Percentiles rank a stretch among this genome's conserved stretches.
Evolutionary conservation across 805 yeast species (phyloP).

Genomic region (Metschnikowia koreensis): DNA sequence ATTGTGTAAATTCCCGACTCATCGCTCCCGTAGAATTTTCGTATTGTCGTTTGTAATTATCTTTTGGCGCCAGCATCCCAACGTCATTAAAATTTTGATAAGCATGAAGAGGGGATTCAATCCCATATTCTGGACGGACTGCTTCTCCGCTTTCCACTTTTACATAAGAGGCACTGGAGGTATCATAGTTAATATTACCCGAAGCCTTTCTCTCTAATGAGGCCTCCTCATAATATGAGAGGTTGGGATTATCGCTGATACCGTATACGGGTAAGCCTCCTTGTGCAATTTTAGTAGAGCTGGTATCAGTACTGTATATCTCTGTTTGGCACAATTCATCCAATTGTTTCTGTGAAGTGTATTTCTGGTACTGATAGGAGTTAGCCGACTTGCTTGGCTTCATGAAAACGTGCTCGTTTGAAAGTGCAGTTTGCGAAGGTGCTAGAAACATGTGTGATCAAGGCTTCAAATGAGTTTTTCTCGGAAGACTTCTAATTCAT

Average conservation of each 20-base stretch:
- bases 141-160: neutral
- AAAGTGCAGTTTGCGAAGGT: neutral
- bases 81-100: neutral
- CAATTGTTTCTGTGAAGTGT: neutral
- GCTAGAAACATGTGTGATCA: neutral
- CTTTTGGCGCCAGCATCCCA: neutral
- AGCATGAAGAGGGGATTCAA: constrained; percentile 4
- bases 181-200: neutral
- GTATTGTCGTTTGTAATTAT: neutral
- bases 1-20: neutral
- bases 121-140: neutral
- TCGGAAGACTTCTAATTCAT: neutral
- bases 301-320: neutral
- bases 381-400: neutral
- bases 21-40: neutral
- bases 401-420: constrained; percentile 2
- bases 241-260: neutral
- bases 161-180: neutral
- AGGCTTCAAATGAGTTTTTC: neutral
- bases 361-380: neutral
- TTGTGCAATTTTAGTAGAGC: neutral
- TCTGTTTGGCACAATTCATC: neutral
- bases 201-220: neutral
- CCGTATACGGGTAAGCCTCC: neutral
- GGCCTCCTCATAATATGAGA: neutral